Conservation (phyloP, 106 monocot species). For the Dendrobium nobile region DNA sequence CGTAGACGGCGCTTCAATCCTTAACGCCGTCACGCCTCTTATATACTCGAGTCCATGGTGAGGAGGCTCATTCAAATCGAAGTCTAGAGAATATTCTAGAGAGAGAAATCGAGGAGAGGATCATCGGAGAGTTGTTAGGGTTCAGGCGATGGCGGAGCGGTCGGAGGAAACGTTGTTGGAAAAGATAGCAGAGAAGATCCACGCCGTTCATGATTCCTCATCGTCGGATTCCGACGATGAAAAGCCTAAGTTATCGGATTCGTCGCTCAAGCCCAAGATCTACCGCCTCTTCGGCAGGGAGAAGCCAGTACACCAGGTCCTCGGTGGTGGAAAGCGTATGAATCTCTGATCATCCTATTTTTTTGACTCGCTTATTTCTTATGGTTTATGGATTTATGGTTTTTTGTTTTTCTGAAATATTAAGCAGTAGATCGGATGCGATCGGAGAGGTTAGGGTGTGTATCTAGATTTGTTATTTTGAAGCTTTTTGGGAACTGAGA, state of each 20-base stretch:
- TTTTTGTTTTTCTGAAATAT: background rate
- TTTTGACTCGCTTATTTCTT: background rate
- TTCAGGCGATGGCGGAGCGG: constrained; percentile 23
- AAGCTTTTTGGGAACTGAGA: background rate
- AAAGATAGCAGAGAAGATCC: constrained; percentile 39
- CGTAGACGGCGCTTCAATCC: background rate
- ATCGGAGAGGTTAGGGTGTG: background rate
- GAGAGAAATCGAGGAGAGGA: background rate
- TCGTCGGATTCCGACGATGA: constrained; percentile 35
- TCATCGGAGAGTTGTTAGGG: constrained; percentile 1
- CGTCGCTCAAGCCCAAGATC: constrained; percentile 38
- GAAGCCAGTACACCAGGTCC: constrained; percentile 52
- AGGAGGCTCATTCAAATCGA: background rate
- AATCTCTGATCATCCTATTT: background rate
- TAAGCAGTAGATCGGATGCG: background rate
- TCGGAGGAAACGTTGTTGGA: constrained; percentile 27
- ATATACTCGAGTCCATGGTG: background rate
- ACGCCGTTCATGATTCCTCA: constrained; percentile 20
- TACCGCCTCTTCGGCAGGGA: constrained; percentile 61
- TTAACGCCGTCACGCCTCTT: background rate
- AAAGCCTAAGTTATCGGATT: constrained; percentile 15
- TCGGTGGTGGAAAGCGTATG: constrained; percentile 59
- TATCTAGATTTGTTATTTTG: background rate
- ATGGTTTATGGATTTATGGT: background rate
- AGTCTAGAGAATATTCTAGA: background rate